Conservation (phyloP, 352 stramenopile genomes). For the Salisapilia sapeloensis region DNA sequence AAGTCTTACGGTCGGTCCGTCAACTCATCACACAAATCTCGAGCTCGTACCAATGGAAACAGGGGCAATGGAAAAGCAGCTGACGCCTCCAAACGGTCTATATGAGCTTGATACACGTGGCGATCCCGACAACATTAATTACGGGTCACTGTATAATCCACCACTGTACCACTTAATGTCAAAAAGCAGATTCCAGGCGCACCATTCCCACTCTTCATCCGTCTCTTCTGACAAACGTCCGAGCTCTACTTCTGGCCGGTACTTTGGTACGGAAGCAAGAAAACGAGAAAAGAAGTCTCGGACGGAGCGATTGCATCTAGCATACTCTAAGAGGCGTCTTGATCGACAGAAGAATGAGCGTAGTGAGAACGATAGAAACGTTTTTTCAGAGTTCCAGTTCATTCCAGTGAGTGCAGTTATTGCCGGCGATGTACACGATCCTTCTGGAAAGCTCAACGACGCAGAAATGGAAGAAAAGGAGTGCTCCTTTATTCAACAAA, state of each 20-base stretch:
- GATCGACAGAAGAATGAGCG: constrained; percentile 1
- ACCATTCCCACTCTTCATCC: constrained; percentile 4
- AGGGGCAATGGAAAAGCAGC: constrained; percentile 6
- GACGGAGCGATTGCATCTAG: constrained; percentile 34
- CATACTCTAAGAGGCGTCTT: constrained; percentile 46
- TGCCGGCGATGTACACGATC: constrained; percentile 8
- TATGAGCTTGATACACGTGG: constrained; percentile 49
- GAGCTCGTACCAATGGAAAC: not conserved
- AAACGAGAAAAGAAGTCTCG: constrained; percentile 15
- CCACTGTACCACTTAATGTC: constrained; percentile 43
- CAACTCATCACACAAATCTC: constrained; percentile 5
- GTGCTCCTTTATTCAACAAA: constrained; percentile 15
- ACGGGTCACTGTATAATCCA: constrained; percentile 46
- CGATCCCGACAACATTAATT: constrained; percentile 53
- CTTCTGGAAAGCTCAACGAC: not conserved
- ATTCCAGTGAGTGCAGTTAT: constrained; percentile 44
- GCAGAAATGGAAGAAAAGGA: constrained; percentile 1
- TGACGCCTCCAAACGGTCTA: constrained; percentile 3
- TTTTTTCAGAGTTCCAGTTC: constrained; percentile 20
- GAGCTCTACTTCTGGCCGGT: constrained; percentile 10
- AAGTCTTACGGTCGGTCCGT: too few species aligned
- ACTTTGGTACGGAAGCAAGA: constrained; percentile 31
- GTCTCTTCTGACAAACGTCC: not conserved
- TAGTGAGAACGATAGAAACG: constrained; percentile 1
- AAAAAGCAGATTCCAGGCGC: constrained; percentile 12